Evolutionary conservation across 1,284 basidiomycete genomes (phyloP).

Genomic region (Heterobasidion annosum): DNA sequence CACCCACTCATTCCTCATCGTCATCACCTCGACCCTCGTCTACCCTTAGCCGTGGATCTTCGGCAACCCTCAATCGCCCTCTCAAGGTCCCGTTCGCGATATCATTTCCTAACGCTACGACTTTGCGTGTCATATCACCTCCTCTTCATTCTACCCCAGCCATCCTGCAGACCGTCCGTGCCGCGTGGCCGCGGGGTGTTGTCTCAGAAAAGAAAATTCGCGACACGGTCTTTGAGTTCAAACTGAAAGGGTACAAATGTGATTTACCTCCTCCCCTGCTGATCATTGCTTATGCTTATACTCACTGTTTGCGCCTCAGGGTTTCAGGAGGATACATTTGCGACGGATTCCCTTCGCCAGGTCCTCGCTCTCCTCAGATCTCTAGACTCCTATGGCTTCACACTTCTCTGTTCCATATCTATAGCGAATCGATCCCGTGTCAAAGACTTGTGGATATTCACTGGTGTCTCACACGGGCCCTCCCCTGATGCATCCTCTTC

Average conservation of each 20-base stretch:
- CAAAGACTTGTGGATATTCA: constrained; percentile 75
- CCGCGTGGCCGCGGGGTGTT: constrained; percentile 71
- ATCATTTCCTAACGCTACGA: constrained; percentile 59
- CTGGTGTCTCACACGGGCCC: constrained; percentile 28
- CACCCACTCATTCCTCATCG: constrained; percentile 18
- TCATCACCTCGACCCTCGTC: constrained; percentile 18
- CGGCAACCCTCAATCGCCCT: constrained; percentile 6
- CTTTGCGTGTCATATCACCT: constrained; percentile 63
- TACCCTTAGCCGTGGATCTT: constrained; percentile 11
- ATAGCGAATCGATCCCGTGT: constrained; percentile 58
- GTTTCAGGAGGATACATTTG: constrained; percentile 72
- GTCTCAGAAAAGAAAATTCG: constrained; percentile 68
- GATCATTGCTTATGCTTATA: not conserved
- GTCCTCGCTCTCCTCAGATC: constrained; percentile 59
- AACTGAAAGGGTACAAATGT: constrained; percentile 75
- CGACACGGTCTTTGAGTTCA: constrained; percentile 67
- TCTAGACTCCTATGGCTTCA: constrained; percentile 60
- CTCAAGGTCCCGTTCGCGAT: constrained; percentile 53
- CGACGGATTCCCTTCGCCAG: constrained; percentile 68
- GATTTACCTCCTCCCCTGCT: constrained; percentile 1
- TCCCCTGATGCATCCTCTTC: constrained; percentile 26
- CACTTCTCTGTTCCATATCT: constrained; percentile 58
- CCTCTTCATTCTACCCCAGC: constrained; percentile 69
- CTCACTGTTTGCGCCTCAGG: constrained; percentile 27
- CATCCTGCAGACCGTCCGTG: constrained; percentile 68